Evolutionary conservation across 192 early-diverging fungal species (phyloP).

Genomic region (Coemansia sp.): DNA sequence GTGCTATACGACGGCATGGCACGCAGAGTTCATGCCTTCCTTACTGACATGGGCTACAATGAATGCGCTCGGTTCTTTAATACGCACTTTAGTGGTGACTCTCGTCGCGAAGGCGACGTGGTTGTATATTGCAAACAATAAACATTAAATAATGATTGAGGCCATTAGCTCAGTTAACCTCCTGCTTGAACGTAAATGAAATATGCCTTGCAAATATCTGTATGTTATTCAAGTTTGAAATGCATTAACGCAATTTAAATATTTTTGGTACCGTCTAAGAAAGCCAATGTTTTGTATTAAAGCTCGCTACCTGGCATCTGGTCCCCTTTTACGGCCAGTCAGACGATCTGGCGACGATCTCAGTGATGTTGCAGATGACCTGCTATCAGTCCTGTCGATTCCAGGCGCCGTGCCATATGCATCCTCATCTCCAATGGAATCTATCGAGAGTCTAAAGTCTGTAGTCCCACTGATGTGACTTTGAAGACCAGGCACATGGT

Average conservation of each 20-base stretch:
- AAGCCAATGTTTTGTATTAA: background rate
- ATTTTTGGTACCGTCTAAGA: too few relatives aligned
- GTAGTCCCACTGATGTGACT: background rate
- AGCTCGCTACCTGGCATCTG: background rate
- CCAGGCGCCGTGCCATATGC: constrained; percentile 6
- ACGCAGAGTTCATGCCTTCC: constrained; percentile 22
- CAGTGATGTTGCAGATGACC: constrained; percentile 42
- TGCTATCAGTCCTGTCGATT: constrained; percentile 16
- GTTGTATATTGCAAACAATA: constrained; percentile 57
- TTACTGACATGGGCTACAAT: constrained; percentile 53
- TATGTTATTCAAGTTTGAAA: too few relatives aligned
- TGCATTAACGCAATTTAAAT: too few relatives aligned
- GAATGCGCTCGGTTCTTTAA: constrained; percentile 90
- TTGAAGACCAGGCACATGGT: constrained; percentile 15
- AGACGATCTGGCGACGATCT: constrained; percentile 23
- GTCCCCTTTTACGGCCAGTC: constrained; percentile 22
- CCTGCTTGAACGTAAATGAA: too few relatives aligned
- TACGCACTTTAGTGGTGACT: constrained; percentile 82
- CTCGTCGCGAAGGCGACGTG: constrained; percentile 75
- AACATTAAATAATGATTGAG: background rate
- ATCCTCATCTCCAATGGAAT: constrained; percentile 19
- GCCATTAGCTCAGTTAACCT: too few relatives aligned
- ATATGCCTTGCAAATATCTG: too few relatives aligned
- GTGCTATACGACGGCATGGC: constrained; percentile 74
- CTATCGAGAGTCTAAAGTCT: constrained; percentile 50